Evolutionary conservation across 2,329 filamentous ascomycete genomes (phyloP), one percentile per base, ranked within the genome.

Genomic region (Phialemonium atrogriseum): DNA sequence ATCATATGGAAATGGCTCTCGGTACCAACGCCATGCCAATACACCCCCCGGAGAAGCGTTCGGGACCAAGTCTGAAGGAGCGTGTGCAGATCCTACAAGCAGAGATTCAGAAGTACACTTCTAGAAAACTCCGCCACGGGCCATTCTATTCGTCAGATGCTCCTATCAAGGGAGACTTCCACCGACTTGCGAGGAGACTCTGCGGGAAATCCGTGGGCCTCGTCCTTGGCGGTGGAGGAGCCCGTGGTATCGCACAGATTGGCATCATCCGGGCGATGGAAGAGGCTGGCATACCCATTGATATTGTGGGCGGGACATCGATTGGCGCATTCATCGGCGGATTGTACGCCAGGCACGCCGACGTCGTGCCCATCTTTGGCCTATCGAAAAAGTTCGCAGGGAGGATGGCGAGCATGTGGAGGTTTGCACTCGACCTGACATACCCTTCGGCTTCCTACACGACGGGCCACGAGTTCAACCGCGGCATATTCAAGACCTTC

Each of bases 331-430:
- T 98, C 52, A 88, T 96, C 33, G 91, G 93, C 7, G 91, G 85
- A 2, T 66, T 98, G 2, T 98, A 98, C 54, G 91, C 93, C 2
- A 84, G 89, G 35, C 91, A 98, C 52, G 91, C 89, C 8, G 93
- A 98, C 50, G 80, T 95, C 1, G 89, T 98, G 5, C 91, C 91
- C 10, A 94, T 96, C 73, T 94, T 94, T 48, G 91, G 91, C 1
- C 75, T 93, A 27, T 87, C 87, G 10, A 98, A 98, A 70, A 95
- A 95, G 54, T 98, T 98, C 55, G 77, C 91, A 0, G 88, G 91
- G 5, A 82, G 93, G n/a, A 98, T 98, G 93, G 86, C 85, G 26
- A 96, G 89, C 57, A 85, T 96, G 61, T 98, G 91, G 91, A 78
- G 91, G n/a, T 95, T 98, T 54, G 88, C 88, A 1, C 67, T 98